phyloP scores from a whole-genome alignment of 2,329 filamentous ascomycete species.

The Plenodomus biglobosus region DNA sequence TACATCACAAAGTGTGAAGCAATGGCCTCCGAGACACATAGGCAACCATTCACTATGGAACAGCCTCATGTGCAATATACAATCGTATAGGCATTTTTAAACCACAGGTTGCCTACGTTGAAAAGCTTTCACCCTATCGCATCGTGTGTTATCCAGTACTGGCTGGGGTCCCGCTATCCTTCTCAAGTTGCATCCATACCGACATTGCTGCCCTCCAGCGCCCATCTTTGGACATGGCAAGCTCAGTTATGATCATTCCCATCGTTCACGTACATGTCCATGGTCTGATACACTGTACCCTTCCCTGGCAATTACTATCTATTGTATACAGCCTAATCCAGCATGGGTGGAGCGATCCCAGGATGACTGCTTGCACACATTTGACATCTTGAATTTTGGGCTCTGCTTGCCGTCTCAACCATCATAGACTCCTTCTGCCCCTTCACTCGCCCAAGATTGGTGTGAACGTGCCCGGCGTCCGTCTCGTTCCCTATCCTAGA shows the following conservation, averaged over 20 bases:
- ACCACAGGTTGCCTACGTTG: too few relatives aligned
- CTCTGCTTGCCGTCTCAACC: slow-evolving; percentile 53
- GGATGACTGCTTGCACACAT: slow-evolving; percentile 52
- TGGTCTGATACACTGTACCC: slow-evolving; percentile 31
- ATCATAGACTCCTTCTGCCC: slow-evolving; percentile 65
- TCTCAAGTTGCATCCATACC: slow-evolving; percentile 46
- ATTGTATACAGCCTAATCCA: slow-evolving; percentile 28
- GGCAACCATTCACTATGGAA: too few relatives aligned
- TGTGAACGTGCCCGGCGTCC: slow-evolving; percentile 58
- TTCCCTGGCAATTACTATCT: slow-evolving; percentile 22
- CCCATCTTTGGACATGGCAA: slow-evolving; percentile 53
- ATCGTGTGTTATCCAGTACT: too few relatives aligned
- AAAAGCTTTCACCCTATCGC: too few relatives aligned
- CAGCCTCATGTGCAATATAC: too few relatives aligned
- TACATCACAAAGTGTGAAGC: too few relatives aligned
- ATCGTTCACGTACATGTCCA: slow-evolving; percentile 52
- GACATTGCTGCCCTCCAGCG: slow-evolving; percentile 43
- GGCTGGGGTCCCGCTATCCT: slow-evolving; percentile 38
- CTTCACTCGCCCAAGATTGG: slow-evolving; percentile 65
- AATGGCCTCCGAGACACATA: too few relatives aligned
- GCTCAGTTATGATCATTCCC: slow-evolving; percentile 51
- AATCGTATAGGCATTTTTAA: too few relatives aligned
- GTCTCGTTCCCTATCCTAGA: slow-evolving; percentile 65
- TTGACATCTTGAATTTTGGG: slow-evolving; percentile 56
- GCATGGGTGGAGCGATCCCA: slow-evolving; percentile 44